phyloP scores from a whole-genome alignment of 73 alveolate species.

The Paramecium tetraurelia region DNA sequence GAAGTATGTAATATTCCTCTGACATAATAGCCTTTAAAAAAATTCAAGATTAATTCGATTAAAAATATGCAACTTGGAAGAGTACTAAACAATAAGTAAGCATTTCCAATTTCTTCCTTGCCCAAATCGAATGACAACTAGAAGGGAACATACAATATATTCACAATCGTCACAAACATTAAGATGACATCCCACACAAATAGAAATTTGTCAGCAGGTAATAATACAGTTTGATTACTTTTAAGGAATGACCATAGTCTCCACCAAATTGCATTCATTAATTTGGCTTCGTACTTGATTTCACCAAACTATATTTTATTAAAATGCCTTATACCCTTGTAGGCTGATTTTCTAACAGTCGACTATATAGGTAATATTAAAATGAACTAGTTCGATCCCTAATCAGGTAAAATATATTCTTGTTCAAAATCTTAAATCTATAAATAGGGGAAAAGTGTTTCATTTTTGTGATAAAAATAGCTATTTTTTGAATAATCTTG shows the following conservation, averaged over 20 bases:
- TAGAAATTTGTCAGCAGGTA: constrained; percentile 36
- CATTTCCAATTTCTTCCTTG: background rate
- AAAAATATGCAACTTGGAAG: constrained; percentile 18
- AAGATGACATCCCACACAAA: constrained; percentile 33
- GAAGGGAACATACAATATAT: constrained; percentile 2
- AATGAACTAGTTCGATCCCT: background rate
- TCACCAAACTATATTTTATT: background rate
- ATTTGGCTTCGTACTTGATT: background rate
- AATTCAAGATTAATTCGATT: background rate
- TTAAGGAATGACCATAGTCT: background rate
- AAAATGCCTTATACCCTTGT: background rate
- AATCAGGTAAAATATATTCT: background rate
- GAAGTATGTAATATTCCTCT: constrained; percentile 27
- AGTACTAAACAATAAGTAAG: background rate
- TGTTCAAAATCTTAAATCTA: background rate
- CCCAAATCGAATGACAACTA: constrained; percentile 10
- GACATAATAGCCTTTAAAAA: constrained; percentile 27
- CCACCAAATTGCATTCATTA: background rate
- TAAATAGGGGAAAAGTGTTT: constrained; percentile 5
- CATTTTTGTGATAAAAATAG: constrained; percentile 13
- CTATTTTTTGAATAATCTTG: constrained; percentile 16
- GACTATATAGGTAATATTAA: background rate
- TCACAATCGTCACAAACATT: constrained; percentile 1
- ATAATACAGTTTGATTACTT: background rate
- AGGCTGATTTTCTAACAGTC: background rate